Evolutionary conservation across 2,329 filamentous ascomycete species (phyloP).

Genomic region (Cephalotrichum gorgonifer): DNA sequence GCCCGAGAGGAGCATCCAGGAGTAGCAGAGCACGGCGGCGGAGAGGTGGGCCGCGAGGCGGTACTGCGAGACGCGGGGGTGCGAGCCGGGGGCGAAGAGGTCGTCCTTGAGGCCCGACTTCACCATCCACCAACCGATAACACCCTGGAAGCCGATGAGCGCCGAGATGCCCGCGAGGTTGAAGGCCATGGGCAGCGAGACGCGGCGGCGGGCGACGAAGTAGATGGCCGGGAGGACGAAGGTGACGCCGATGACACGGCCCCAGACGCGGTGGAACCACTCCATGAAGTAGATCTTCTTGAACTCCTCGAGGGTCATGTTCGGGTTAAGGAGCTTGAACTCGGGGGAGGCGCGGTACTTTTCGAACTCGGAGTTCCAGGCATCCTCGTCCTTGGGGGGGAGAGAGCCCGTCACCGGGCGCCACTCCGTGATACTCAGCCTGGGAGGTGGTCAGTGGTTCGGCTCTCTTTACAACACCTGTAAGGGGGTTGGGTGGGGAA

Average conservation of each 20-base stretch:
- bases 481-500: neutral
- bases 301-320: slow-evolving; percentile 89
- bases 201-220: slow-evolving; percentile 71
- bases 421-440: slow-evolving; percentile 98
- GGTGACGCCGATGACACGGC: slow-evolving; percentile 77
- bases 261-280: slow-evolving; percentile 94
- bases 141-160: slow-evolving; percentile 88
- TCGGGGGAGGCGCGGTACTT: slow-evolving; percentile 91
- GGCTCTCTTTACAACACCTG: neutral
- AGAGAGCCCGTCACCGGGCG: slow-evolving; percentile 86
- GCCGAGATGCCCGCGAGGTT: slow-evolving; percentile 74
- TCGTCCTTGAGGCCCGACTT: slow-evolving; percentile 94
- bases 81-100: slow-evolving; percentile 79
- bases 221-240: slow-evolving; percentile 84
- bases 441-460: slow-evolving; percentile 23
- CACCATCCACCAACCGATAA: slow-evolving; percentile 99
- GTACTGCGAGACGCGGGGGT: slow-evolving; percentile 92
- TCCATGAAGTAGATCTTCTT: slow-evolving; percentile 99
- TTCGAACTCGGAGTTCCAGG: slow-evolving; percentile 88
- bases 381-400: slow-evolving; percentile 64
- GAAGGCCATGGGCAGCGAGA: slow-evolving; percentile 66
- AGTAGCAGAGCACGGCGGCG: slow-evolving; percentile 86
- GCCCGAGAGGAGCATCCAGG: slow-evolving; percentile 86
- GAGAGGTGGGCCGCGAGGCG: slow-evolving; percentile 81
- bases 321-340: slow-evolving; percentile 81